Evolutionary conservation across 768 basidiomycete genomes (phyloP).

Genomic region (Lactifluus pinguis): DNA sequence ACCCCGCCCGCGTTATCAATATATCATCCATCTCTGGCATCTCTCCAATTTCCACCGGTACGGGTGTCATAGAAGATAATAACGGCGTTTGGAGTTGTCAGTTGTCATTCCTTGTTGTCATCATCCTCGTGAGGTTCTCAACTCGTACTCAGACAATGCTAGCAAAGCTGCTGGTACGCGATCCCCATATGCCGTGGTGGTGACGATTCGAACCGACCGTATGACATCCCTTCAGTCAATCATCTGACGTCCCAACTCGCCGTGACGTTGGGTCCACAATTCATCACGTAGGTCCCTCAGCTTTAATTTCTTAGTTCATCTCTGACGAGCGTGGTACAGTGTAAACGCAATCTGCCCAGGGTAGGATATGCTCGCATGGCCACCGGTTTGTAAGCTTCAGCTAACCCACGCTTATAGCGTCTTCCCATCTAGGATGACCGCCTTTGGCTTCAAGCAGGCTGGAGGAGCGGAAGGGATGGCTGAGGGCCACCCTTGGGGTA

Average conservation of each 20-base stretch:
- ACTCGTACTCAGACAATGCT: slow-evolving; percentile 46
- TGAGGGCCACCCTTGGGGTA: slow-evolving; percentile 56
- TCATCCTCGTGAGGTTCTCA: background rate
- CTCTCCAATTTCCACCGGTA: slow-evolving; percentile 41
- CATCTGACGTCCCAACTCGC: slow-evolving; percentile 71
- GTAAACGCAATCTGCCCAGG: slow-evolving; percentile 83
- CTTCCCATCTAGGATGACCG: slow-evolving; percentile 83
- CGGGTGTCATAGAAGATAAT: slow-evolving; percentile 40
- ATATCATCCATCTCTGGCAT: slow-evolving; percentile 66
- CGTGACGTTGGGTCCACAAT: slow-evolving; percentile 46
- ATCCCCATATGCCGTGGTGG: background rate
- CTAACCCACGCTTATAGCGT: slow-evolving; percentile 31
- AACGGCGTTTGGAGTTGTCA: slow-evolving; percentile 73
- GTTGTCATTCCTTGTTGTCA: slow-evolving; percentile 25
- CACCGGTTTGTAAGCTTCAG: background rate
- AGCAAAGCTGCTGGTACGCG: slow-evolving; percentile 61
- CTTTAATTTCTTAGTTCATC: background rate
- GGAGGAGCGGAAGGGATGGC: slow-evolving; percentile 44
- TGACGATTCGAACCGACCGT: background rate
- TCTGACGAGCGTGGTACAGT: slow-evolving; percentile 28
- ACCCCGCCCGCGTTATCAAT: slow-evolving; percentile 75
- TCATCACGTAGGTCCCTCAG: slow-evolving; percentile 50
- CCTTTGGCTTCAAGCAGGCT: slow-evolving; percentile 48
- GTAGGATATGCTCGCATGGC: slow-evolving; percentile 29
- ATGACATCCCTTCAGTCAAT: slow-evolving; percentile 36